A percentile compares a stretch with the other conserved stretches of the same genome.
phyloP scores from a whole-genome alignment of 2,329 filamentous ascomycete genomes.

The Beauveria medogensis region DNA sequence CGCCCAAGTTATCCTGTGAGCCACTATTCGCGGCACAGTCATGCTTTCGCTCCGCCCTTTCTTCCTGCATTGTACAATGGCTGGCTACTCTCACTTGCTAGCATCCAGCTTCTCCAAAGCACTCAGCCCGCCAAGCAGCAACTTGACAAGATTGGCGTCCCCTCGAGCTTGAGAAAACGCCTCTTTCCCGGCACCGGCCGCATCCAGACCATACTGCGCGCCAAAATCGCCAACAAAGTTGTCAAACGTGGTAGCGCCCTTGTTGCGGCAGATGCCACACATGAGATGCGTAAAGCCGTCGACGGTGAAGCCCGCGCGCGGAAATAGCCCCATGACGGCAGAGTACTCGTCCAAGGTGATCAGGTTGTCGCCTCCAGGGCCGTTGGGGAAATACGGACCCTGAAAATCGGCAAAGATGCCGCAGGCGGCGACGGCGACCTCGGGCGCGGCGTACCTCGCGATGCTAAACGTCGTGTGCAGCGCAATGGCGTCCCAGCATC shows the following conservation, averaged over 20 bases:
- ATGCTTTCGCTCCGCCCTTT: no score
- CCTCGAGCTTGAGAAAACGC: neutral
- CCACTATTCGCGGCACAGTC: no score
- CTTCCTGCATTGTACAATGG: no score
- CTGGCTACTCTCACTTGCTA: neutral
- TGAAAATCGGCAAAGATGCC: constrained; percentile 12
- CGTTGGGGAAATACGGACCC: constrained; percentile 9
- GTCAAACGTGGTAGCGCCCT: constrained; percentile 11
- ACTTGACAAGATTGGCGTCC: neutral
- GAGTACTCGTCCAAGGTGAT: constrained; percentile 11
- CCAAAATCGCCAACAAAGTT: constrained; percentile 3
- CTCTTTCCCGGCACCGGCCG: neutral
- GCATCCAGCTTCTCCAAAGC: neutral
- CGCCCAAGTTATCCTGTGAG: no score
- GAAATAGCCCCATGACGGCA: constrained; percentile 6
- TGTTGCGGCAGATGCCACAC: constrained; percentile 11
- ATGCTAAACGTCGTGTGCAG: constrained; percentile 13
- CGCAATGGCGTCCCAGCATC: constrained; percentile 13
- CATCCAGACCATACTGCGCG: neutral
- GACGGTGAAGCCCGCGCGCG: constrained; percentile 6
- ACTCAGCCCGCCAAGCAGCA: neutral
- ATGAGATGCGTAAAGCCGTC: constrained; percentile 9
- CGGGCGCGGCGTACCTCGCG: constrained; percentile 6
- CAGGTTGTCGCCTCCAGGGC: neutral
- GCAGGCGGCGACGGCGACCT: constrained; percentile 6